These are phyloP conservation scores for Fusarium papillatum DNA, from an alignment of 2,329 filamentous ascomycete species.

Conservation along the genomic window DNA sequence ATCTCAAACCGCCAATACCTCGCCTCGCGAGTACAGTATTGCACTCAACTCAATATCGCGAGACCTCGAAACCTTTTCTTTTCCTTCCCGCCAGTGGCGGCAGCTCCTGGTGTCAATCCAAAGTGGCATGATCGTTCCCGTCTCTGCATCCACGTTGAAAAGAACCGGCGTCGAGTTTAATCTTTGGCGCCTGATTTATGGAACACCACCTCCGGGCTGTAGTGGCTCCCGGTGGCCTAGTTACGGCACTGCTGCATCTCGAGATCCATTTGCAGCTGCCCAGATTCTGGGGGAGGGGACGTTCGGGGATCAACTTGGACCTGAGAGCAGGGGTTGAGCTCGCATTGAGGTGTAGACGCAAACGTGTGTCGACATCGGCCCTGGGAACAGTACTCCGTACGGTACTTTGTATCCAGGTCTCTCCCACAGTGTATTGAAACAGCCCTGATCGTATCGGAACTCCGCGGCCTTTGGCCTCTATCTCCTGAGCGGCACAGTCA, in stretches of 20 bases:
- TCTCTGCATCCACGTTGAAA: background rate
- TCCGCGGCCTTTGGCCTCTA: background rate
- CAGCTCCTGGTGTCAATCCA: conserved; percentile 10
- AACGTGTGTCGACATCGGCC: background rate
- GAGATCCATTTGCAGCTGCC: conserved; percentile 33
- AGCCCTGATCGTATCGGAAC: background rate
- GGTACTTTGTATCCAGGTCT: conserved; percentile 21
- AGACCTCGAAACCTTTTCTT: background rate
- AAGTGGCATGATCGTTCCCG: conserved; percentile 11
- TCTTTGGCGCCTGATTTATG: conserved; percentile 13
- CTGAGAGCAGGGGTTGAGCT: conserved; percentile 20
- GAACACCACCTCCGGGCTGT: conserved; percentile 33
- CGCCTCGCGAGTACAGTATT: background rate
- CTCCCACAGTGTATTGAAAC: conserved; percentile 30
- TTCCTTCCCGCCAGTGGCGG: conserved; percentile 11
- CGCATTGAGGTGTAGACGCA: background rate
- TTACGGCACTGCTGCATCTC: conserved; percentile 37
- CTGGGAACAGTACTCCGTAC: background rate
- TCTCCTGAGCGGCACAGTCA: background rate
- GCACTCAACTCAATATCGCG: conserved; percentile 4
- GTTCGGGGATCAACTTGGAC: conserved; percentile 18
- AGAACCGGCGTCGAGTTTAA: conserved; percentile 4
- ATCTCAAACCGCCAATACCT: background rate
- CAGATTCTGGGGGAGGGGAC: conserved; percentile 27
- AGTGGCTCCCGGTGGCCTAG: conserved; percentile 1